Base-by-base conservation (phyloP, 2,329 filamentous ascomycete species). In the Diaporthe capsici region DNA sequence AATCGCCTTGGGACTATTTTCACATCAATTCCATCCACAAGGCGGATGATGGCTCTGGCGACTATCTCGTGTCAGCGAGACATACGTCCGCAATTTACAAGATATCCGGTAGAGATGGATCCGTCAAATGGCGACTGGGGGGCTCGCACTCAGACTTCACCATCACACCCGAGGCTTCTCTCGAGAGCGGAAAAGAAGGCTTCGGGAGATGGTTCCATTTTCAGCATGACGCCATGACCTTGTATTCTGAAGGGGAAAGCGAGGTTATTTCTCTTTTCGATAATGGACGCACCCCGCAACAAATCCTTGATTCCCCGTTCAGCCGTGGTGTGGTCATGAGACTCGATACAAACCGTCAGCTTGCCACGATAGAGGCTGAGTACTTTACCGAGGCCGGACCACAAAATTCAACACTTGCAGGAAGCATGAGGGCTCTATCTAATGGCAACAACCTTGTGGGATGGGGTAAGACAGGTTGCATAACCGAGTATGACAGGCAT, bases 1-100 rank as follows among this genome's bases (percentile, higher is more conserved):
- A 65, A 25, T 53, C 57, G 34, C 57, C 85, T 0, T 91, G 88
- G 82, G 88, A 91, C 79, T 90, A 86, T 76, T 90, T 90, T 79
- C 88, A 90, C 79, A 86, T 91, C 80, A 89, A 90, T 81, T 87
- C 87, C 39, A 82, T 91, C n/a, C 86, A 90, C 77, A 90, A 90
- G 79, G 85, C 86, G 72, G 77, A 80, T 0, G 77, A 84, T 0
- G 42, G 61, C 9, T 65, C 61, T 4, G 88, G 88, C 4, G 57
- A 75, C n/a, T 91, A 89, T 71, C 80, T 91, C 20, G 83, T 91
- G 37, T 90, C 88, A 0, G 84, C 86, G 0, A 86, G 88, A 1
- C 85, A 90, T 78, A 83, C 84, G 63, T 86, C 85, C 78, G 84
- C 85, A 22, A 81, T 90, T 8, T 85, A 84, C 58, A 86, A 85